Evolutionary conservation across 2,329 filamentous ascomycete species (phyloP), one percentile per base, ranked within the genome.

Genomic region (Apiospora malaysiana): DNA sequence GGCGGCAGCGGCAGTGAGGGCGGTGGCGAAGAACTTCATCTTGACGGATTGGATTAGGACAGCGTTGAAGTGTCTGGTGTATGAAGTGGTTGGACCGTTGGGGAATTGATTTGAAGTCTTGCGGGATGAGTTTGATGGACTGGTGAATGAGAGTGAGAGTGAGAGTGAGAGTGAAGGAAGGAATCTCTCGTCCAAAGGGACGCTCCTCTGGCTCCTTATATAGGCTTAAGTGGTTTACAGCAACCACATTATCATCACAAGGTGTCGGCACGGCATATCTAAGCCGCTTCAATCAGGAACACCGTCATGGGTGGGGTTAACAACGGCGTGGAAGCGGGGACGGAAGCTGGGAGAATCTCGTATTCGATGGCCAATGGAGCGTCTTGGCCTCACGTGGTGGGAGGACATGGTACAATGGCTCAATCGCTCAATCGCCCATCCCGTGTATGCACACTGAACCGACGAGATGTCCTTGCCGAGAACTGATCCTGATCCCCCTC

Each of bases 371-470:
- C 47, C 51, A 8, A 59, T 59, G 51, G 25, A 10, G 32, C 25
- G 25, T 37, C 51, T 59, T 59, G 51, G 51, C 51, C 51, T 59
- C 51, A 59, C 51, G 51, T 59, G 51, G 18, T n/a, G 16, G 27
- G 51, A 37, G 9, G 10, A 21, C 18, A 16, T 37, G 25, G 25
- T 32, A 18, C 49, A 37, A 12, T 21, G 51, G 51, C 21, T 5
- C 27, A 16, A 9, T 10, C 4, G 51, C 21, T 5, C 27, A 16
- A 9, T 10, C 4, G 27, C 18, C 27, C 3, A 37, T 59, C 25
- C 27, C 27, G 51, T 59, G 27, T 32, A 59, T 59, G 51, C 51
- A 59, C 51, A 37, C 3, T 6, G 49, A 37, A 37, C 27, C 16
- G 27, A 37, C 51, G 51, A n/a, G 27, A 59, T 7, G 6, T 42